Percentiles rank a stretch among this genome's conserved stretches.
phyloP scores from a whole-genome alignment of 1,139 yeast genomes.

The Taiozyma onychis region DNA sequence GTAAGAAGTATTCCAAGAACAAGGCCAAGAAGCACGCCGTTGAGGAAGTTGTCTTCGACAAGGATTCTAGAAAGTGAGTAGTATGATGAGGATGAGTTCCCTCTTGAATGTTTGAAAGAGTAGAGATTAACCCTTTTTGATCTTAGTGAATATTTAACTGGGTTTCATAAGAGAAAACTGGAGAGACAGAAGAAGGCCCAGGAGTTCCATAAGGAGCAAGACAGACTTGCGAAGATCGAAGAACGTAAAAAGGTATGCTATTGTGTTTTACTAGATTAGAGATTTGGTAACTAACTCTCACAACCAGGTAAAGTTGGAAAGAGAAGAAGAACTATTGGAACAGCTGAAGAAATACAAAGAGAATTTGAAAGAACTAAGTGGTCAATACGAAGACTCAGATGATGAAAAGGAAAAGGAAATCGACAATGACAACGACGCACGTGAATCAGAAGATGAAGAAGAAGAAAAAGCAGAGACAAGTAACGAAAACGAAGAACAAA shows the following conservation, averaged over 20 bases:
- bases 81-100: neutral
- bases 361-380: conserved; percentile 41
- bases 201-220: conserved; percentile 69
- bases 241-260: conserved; percentile 48
- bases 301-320: conserved; percentile 51
- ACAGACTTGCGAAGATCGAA: conserved; percentile 64
- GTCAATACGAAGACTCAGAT: conserved; percentile 30
- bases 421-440: conserved; percentile 24
- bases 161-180: conserved; percentile 90
- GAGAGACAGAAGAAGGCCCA: conserved; percentile 85
- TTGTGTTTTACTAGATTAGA: neutral
- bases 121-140: neutral
- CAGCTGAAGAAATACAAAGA: conserved; percentile 56
- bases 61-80: conserved; percentile 49
- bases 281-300: neutral
- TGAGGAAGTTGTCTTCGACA: conserved; percentile 78
- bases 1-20: conserved; percentile 71
- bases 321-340: conserved; percentile 57
- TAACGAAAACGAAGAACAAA: conserved; percentile 15
- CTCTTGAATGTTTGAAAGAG: neutral
- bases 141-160: conserved; percentile 70
- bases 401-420: conserved; percentile 24
- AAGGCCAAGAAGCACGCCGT: conserved; percentile 54
- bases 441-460: conserved; percentile 11
- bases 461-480: conserved; percentile 13